A percentile compares a stretch with the other conserved stretches of the same genome.
Conservation (phyloP, 148 eudicot genomes). For the Fagopyrum esculentum region DNA sequence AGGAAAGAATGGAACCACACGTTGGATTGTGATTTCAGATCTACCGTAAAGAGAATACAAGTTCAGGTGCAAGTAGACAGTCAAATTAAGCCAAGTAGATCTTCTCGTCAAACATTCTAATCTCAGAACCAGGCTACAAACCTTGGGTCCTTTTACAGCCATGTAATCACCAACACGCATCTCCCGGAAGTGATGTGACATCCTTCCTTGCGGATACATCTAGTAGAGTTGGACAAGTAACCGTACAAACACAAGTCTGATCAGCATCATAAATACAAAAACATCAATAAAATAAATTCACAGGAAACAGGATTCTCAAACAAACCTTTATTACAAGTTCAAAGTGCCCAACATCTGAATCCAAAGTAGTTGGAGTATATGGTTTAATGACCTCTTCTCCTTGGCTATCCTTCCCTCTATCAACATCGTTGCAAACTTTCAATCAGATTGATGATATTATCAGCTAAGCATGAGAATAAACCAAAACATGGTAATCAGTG, state of each 20-base stretch:
- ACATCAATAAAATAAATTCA: neutral
- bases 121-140: slow-evolving; percentile 13
- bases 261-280: neutral
- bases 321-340: slow-evolving; percentile 85
- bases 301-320: neutral
- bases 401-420: slow-evolving; percentile 80
- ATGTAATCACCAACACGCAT: slow-evolving; percentile 72
- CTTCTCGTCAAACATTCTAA: neutral
- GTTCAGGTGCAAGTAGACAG: neutral
- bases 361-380: slow-evolving; percentile 93
- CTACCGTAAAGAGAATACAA: neutral
- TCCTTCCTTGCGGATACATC: slow-evolving; percentile 99
- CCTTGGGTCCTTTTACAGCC: slow-evolving; percentile 93
- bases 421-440: slow-evolving; percentile 6
- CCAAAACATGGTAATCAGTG: neutral
- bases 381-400: slow-evolving; percentile 92
- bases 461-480: slow-evolving; percentile 2
- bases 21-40: neutral
- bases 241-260: neutral
- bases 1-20: too few relatives aligned
- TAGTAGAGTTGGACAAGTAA: slow-evolving; percentile 17
- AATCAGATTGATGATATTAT: neutral
- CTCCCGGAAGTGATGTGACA: slow-evolving; percentile 96
- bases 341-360: slow-evolving; percentile 80
- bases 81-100: neutral